These are phyloP conservation scores for Bauhinia variegata DNA, from an alignment of 306 rosid species.

Conservation along the genomic window DNA sequence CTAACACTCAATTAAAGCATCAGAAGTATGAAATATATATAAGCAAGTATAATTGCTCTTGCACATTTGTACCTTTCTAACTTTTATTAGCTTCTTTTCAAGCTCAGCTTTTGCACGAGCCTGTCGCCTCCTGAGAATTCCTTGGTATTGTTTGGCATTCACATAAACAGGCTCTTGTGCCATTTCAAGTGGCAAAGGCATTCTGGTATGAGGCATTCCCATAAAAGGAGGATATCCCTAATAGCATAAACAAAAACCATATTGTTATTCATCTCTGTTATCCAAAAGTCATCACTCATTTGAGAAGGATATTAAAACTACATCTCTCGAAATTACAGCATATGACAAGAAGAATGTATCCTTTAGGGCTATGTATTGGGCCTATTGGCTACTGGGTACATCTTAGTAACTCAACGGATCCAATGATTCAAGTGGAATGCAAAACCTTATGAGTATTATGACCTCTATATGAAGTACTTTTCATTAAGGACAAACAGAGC, in stretches of 20 bases:
- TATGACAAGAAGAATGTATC: constrained; percentile 22
- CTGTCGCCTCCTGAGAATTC: constrained; percentile 91
- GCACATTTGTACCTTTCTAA: constrained; percentile 72
- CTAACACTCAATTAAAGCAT: background rate
- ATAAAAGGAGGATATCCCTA: constrained; percentile 87
- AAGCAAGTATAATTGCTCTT: background rate
- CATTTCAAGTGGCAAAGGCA: constrained; percentile 97
- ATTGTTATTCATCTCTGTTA: constrained; percentile 21
- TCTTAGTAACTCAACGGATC: background rate
- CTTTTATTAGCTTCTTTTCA: constrained; percentile 85
- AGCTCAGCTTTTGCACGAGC: constrained; percentile 99
- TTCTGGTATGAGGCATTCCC: constrained; percentile 92
- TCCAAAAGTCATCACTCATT: constrained; percentile 20
- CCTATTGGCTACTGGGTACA: background rate
- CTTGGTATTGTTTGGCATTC: constrained; percentile 97
- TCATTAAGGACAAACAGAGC: background rate
- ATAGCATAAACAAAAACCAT: constrained; percentile 12
- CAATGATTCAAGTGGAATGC: constrained; percentile 18
- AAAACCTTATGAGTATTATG: background rate
- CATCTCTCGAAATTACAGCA: background rate
- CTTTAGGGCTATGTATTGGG: constrained; percentile 7
- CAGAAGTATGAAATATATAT: background rate
- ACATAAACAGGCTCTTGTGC: constrained; percentile 98
- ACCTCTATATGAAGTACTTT: constrained; percentile 22
- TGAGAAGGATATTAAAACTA: constrained; percentile 5